phyloP scores from a whole-genome alignment of 495 filamentous ascomycete species.

The Coniosporium apollinis region DNA sequence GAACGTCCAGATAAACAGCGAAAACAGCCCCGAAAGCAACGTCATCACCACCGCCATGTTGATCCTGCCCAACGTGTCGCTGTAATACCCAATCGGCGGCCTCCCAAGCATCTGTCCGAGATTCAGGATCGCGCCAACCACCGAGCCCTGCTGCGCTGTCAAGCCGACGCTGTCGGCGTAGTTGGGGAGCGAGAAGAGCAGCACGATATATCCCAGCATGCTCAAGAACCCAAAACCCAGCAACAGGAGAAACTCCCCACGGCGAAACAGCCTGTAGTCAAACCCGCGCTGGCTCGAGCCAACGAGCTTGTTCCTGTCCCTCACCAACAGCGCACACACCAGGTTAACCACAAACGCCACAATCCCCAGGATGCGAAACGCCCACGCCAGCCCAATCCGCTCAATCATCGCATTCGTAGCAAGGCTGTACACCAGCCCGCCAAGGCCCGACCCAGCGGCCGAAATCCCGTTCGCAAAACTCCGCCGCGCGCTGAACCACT shows the following conservation, averaged over 20 bases:
- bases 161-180: conserved; percentile 51
- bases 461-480: conserved; percentile 60
- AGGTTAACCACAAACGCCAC: conserved; percentile 40
- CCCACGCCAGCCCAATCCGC: conserved; percentile 41
- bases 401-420: conserved; percentile 43
- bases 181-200: conserved; percentile 56
- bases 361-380: conserved; percentile 53
- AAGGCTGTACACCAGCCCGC: conserved; percentile 43
- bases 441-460: conserved; percentile 56
- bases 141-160: conserved; percentile 44
- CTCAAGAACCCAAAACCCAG: conserved; percentile 52
- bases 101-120: conserved; percentile 46
- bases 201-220: conserved; percentile 54
- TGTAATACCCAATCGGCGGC: conserved; percentile 49
- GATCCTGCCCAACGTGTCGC: conserved; percentile 48
- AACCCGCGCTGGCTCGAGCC: conserved; percentile 20
- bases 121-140: conserved; percentile 58
- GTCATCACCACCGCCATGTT: conserved; percentile 49
- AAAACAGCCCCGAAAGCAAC: conserved; percentile 38
- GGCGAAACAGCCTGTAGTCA: conserved; percentile 27
- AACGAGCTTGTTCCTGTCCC: conserved; percentile 51
- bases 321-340: conserved; percentile 39
- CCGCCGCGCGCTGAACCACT: conserved; percentile 60
- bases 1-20: conserved; percentile 54
- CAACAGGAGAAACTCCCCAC: conserved; percentile 44